Evolutionary conservation across 352 stramenopile genomes (phyloP), one percentile per base, ranked within the genome.

Genomic region (Vaucheria bursata): DNA sequence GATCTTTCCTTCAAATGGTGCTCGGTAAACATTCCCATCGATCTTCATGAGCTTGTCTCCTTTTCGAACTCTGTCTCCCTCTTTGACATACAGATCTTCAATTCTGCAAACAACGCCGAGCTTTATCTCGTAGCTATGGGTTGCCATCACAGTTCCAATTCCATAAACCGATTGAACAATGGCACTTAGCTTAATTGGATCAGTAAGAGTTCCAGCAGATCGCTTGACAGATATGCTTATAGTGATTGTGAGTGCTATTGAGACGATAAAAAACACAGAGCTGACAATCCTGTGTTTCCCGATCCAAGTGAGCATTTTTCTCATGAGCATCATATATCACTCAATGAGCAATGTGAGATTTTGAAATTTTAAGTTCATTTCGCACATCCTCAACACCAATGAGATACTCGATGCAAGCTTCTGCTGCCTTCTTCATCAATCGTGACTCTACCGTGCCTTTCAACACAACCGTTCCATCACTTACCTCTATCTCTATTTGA

Each of bases 141-240:
- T 25, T 25, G 45, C 45, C 12, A 25, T 59, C 45, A 59, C 45
- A 25, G 45, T 59, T 18, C 45, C 45, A 59, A 59, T 59, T 59
- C 45, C 45, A 59, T 59, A 59, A 25, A 59, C 45, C 45, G 45
- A 59, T 59, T 59, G 45, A 25, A 59, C 45, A 25, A 59, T 59
- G 45, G 45, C 25, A 25, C 45, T 59, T 25, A 59, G 25, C 12
- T 25, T 18, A 18, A 59, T 18, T 59, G 45, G 45, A 18, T 18
- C 45, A 59, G 45, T 59, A 18, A 59, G 45, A 18, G 45, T 59
- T 18, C 45, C 45, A 25, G 12, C 12, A 18, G 45, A 59, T 18
- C 45, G 45, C 25, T 25, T 59, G 12, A 59, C 45, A n/a, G n/a
- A n/a, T n/a, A n/a, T n/a, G n/a, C n/a, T n/a, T 18, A 59, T 59